Evolutionary conservation across 1,284 basidiomycete species (phyloP), one percentile per base, ranked within the genome.

Genomic region (Vanrija sp.): DNA sequence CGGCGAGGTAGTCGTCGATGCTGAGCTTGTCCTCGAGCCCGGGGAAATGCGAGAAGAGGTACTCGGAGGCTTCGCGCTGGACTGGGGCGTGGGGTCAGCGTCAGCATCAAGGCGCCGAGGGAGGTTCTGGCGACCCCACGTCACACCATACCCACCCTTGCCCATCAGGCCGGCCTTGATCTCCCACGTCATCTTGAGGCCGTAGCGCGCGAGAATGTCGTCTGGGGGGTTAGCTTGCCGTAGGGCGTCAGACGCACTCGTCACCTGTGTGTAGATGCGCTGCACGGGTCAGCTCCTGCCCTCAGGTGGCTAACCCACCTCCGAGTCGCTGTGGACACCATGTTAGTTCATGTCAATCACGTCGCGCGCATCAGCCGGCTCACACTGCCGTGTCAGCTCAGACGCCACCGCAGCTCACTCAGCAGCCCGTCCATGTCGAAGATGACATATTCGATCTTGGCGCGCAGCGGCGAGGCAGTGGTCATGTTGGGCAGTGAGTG

Each of bases 401-500:
- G 23, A 10, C 26, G 5, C 42, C 51, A 51, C 39, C 14, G 10
- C 3, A 49, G 34, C 50, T 54, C 54, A 72, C 72, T 69, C 10
- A 75, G 58, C 25, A 75, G 64, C 42, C 76, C 73, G 55, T 76
- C 76, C 73, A 78, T 76, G 61, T 78, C 75, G 57, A 78, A 78
- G 57, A 78, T 73, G 64, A 61, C 68, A 69, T 77, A 78, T 45
- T 73, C 74, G 29, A 72, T 68, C 43, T 68, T 58, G 38, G 61
- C 63, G 47, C 61, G 59, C 26, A 43, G 49, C n/a, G 39, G 18
- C n/a, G 7, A 14, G 34, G 14, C 34, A 34, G 34, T 29, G 28
- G 28, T 14, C 34, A 34, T 34, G 34, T 38, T 45, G 7, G 25
- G 21, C 39, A 19, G 16, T 15, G 49, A 29, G 39, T 14, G 43